A percentile compares a stretch with the other conserved stretches of the same genome.
phyloP scores from a whole-genome alignment of 768 basidiomycete species.

The Termitomyces sp. region DNA sequence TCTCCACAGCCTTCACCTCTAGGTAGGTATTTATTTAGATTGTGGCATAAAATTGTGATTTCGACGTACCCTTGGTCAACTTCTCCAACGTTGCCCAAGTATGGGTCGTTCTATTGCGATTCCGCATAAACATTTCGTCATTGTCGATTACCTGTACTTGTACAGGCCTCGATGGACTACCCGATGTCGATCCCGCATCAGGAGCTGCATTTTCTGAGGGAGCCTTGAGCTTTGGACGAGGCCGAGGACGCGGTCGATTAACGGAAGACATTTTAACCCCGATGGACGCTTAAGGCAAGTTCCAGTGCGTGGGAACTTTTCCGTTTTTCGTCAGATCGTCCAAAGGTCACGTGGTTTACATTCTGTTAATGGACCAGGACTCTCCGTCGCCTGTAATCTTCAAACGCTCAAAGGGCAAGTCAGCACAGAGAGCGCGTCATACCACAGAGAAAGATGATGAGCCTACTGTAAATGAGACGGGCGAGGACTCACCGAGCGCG shows the following conservation, averaged over 20 bases:
- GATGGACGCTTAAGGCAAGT: constrained; percentile 27
- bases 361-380: constrained; percentile 31
- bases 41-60: neutral
- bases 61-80: constrained; percentile 49
- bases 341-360: constrained; percentile 30
- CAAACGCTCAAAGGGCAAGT: constrained; percentile 45
- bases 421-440: constrained; percentile 36
- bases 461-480: constrained; percentile 23
- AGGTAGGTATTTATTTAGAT: neutral
- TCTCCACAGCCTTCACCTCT: constrained; percentile 7
- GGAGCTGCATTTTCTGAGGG: constrained; percentile 12
- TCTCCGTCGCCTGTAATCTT: constrained; percentile 46
- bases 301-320: constrained; percentile 40
- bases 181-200: constrained; percentile 17
- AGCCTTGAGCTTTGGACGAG: constrained; percentile 43
- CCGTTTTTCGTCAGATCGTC: constrained; percentile 21
- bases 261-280: constrained; percentile 26
- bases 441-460: constrained; percentile 30
- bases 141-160: constrained; percentile 44
- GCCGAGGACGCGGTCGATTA: constrained; percentile 40
- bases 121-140: constrained; percentile 70
- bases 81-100: constrained; percentile 61
- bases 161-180: constrained; percentile 11
- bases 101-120: constrained; percentile 49
- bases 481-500: constrained; percentile 53